Evolutionary conservation across 2,329 filamentous ascomycete genomes (phyloP).

Genomic region (Mycosphaerella arachidis): DNA sequence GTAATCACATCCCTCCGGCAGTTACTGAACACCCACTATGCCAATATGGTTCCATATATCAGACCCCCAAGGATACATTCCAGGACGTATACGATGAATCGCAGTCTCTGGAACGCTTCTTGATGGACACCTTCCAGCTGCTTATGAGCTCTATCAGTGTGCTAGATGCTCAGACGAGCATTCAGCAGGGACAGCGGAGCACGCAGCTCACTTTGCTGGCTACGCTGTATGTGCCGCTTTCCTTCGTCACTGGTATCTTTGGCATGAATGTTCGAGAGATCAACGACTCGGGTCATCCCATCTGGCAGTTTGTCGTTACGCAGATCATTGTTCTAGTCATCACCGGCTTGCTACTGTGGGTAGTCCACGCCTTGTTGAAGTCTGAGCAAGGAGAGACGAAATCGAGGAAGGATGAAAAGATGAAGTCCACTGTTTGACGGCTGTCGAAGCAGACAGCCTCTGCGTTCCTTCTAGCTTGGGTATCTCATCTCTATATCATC

Average conservation of each 20-base stretch:
- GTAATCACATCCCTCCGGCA: conserved; percentile 2
- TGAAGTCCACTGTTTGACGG: background rate
- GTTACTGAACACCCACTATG: background rate
- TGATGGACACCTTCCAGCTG: conserved; percentile 25
- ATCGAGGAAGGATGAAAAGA: background rate
- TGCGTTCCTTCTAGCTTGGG: background rate
- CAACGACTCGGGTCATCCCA: conserved; percentile 12
- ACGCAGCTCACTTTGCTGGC: conserved; percentile 19
- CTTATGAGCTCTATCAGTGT: conserved; percentile 24
- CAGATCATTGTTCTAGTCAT: background rate
- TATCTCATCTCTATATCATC: background rate
- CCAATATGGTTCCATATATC: background rate
- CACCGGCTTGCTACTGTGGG: background rate
- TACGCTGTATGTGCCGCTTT: conserved; percentile 22
- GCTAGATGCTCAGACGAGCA: conserved; percentile 16
- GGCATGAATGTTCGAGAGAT: conserved; percentile 26
- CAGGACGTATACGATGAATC: conserved; percentile 8
- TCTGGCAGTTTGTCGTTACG: background rate
- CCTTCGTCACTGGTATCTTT: conserved; percentile 22
- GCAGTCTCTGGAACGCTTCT: conserved; percentile 15
- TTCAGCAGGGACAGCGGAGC: conserved; percentile 14
- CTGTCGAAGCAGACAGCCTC: background rate
- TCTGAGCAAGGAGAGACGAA: background rate
- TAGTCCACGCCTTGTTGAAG: background rate
- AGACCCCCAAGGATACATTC: background rate